Base-by-base conservation (phyloP, 345 rosid species). In the Arabidopsis arenosa region DNA sequence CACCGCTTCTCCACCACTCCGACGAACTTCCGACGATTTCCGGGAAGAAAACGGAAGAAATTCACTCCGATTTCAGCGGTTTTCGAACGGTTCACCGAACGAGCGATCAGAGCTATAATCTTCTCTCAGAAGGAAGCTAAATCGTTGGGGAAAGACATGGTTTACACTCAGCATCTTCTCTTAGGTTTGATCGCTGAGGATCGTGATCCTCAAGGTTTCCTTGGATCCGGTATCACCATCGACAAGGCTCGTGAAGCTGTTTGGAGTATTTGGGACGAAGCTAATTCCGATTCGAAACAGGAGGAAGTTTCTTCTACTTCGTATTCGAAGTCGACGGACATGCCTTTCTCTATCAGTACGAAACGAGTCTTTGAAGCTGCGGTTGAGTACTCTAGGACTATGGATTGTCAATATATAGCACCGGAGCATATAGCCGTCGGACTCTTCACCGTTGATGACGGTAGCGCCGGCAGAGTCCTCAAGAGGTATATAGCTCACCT, bases 291-390 rank as follows among this genome's bases (percentile, higher is more conserved):
- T 58, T 65, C 74, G 17, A 63, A 80, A 57, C 61, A 70, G 17
- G 74, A 67, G 6, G 75, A 75, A 8, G 79, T 49, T 0, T 55
- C 83, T 0, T 66, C 81, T n/a, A 58, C 80, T 66, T 77, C 81
- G 3, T 74, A 41, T 26, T 78, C 86, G 5, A 73, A 76, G 37
- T 84, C 90, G 0, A 73, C 88, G 23, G 85, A 86, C 36, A 83
- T 89, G 86, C 90, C 97, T 5, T 92, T 95, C 72, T 89, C 99
- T 0, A 75, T 82, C 6, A 86, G 91, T 71, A 85, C 94, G 15
- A 92, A 92, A 64, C 85, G 97, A 21, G 99, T 92, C 80, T 92
- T 95, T 37, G 97, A 95, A 79, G 99, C 93, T 78, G 97, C 99
- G 0, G 91, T 95, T 13, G 99, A 92, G 80, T 95, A 90, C 75